Evolutionary conservation across 2,329 filamentous ascomycete genomes (phyloP), one percentile per base, ranked within the genome.

Genomic region (Amylocarpus encephaloides): DNA sequence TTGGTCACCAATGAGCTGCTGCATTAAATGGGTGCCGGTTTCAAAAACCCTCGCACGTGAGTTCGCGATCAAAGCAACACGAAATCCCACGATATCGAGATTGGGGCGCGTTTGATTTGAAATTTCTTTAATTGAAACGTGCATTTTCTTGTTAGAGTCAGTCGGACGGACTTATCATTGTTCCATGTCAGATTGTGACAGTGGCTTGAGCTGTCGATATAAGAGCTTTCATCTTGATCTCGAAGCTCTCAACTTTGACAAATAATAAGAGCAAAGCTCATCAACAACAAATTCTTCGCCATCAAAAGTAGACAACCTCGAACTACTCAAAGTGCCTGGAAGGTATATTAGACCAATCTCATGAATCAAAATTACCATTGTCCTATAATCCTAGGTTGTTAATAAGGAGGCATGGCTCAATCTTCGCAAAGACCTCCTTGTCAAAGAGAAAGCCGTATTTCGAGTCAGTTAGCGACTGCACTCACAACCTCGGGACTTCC

Each of bases 401-500:
- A 62, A 47, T 29, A 64, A 57, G 32, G 59, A 66, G 4, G 66
- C 71, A 54, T 71, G 67, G 67, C 56, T 67, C 30, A 44, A 53
- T 12, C 63, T 66, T 32, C 63, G 65, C 40, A 69, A 65, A 39
- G 59, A 59, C 2, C 60, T 70, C 16, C 62, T 70, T 5, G 50
- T 55, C 13, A 68, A 68, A 45, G 67, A 70, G 49, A 70, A 70
- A 46, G 61, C 64, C 15, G 59, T 63, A 22, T 65, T 62, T 2
- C 59, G 55, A 34, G 63, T 63, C 36, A 51, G 50, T 42, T 63
- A 67, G 16, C 57, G 53, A 15, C 60, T 71, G 44, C 59, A 62
- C 5, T 54, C 60, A 0, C 46, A 65, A 30, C 66, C 66, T 16
- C 66, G 64, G 10, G 52, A 66, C 5, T 68, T 75, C 3, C 69